These are phyloP conservation scores for Leccinum barrowsii DNA, from an alignment of 768 basidiomycete genomes.

Conservation along the genomic window DNA sequence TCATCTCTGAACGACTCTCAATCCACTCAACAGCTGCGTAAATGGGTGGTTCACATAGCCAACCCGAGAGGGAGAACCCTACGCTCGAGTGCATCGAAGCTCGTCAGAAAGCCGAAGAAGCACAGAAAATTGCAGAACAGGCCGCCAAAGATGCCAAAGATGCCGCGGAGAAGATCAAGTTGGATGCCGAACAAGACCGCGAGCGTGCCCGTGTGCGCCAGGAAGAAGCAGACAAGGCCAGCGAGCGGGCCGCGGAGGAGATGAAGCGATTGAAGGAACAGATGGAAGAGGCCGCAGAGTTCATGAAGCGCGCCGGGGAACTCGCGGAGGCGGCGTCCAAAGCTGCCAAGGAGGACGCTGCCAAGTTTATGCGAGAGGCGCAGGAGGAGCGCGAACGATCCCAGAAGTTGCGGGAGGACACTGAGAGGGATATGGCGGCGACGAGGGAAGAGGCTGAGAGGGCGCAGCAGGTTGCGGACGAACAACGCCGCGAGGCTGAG, in stretches of 20 bases:
- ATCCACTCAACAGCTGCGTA: background rate
- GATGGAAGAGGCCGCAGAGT: slow-evolving; percentile 5
- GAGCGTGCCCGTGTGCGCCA: background rate
- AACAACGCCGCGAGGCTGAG: too few species aligned
- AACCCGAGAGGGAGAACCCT: background rate
- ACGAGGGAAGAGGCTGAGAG: slow-evolving; percentile 2
- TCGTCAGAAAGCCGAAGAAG: background rate
- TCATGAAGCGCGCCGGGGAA: background rate
- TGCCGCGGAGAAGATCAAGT: background rate
- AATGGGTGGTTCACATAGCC: slow-evolving; percentile 12
- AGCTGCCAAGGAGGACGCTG: slow-evolving; percentile 7
- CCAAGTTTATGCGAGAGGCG: background rate
- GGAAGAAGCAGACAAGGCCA: background rate
- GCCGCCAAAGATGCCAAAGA: background rate
- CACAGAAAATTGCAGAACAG: background rate
- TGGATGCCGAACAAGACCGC: background rate
- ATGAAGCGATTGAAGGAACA: background rate
- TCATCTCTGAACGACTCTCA: background rate
- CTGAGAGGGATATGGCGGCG: slow-evolving; percentile 2
- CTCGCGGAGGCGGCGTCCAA: slow-evolving; percentile 3
- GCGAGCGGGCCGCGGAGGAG: background rate
- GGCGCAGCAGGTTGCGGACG: too few species aligned
- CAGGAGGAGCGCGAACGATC: slow-evolving; percentile 6
- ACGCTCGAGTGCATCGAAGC: background rate
- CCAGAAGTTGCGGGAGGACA: slow-evolving; percentile 1